Percentiles rank a stretch among this genome's conserved stretches.
These are phyloP conservation scores for Alloascoidea hylecoeti DNA, from an alignment of 805 yeast genomes.

Conservation along the genomic window DNA sequence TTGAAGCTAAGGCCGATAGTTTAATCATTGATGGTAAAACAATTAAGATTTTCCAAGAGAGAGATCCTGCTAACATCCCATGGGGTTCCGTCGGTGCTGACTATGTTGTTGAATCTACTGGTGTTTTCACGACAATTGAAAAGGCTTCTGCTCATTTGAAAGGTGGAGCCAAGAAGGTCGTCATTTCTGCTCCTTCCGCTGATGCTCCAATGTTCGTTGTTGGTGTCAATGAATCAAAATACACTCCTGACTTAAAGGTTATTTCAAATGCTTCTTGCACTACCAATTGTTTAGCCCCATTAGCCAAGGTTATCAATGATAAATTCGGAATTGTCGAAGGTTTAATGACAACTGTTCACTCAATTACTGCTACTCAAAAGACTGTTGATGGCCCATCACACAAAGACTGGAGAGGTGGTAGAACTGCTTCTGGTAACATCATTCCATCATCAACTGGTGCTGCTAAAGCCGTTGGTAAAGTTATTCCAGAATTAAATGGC, in stretches of 20 bases:
- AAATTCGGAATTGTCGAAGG: constrained; percentile 81
- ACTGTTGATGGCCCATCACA: constrained; percentile 94
- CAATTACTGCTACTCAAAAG: constrained; percentile 93
- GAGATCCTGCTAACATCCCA: constrained; percentile 78
- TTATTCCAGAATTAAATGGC: constrained; percentile 81
- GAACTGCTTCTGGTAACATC: constrained; percentile 92
- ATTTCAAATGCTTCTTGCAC: constrained; percentile 93
- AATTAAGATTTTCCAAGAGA: constrained; percentile 61
- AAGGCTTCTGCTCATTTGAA: constrained; percentile 75
- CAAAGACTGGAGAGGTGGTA: constrained; percentile 98
- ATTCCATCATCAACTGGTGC: constrained; percentile 96
- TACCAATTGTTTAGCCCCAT: constrained; percentile 91
- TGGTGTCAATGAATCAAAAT: constrained; percentile 78
- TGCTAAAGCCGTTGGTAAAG: constrained; percentile 95
- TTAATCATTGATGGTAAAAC: constrained; percentile 57
- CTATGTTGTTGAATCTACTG: constrained; percentile 85
- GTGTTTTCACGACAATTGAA: constrained; percentile 76
- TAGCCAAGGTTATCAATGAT: constrained; percentile 83
- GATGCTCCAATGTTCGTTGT: constrained; percentile 93
- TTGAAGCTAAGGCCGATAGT: constrained; percentile 25
- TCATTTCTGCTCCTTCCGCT: constrained; percentile 87
- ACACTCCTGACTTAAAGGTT: constrained; percentile 61
- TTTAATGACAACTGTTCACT: constrained; percentile 92
- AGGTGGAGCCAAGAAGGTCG: constrained; percentile 91
- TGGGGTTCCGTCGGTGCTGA: constrained; percentile 80